Percentiles rank a stretch among this genome's conserved stretches.
phyloP scores from a whole-genome alignment of 2,329 filamentous ascomycete species.

The Aspergillus sp. region DNA sequence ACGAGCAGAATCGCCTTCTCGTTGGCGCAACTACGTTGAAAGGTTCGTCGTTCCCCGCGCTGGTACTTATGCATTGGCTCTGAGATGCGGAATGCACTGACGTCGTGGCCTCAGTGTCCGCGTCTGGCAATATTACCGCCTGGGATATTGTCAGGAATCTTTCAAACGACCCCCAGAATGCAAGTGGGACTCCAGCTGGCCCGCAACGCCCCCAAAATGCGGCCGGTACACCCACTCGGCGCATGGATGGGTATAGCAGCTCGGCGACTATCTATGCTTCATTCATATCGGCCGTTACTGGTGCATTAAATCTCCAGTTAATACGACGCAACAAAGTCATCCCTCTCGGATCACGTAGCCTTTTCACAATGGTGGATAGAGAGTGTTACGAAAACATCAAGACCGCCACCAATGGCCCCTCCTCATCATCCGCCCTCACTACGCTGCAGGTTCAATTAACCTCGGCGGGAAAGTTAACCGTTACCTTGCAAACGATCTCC shows the following conservation, averaged over 20 bases:
- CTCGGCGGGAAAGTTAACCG: slow-evolving; percentile 34
- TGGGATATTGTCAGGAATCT: slow-evolving; percentile 38
- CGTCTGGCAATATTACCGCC: slow-evolving; percentile 35
- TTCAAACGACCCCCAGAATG: slow-evolving; percentile 28
- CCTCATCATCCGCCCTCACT: slow-evolving; percentile 32
- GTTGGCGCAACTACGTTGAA: slow-evolving; percentile 34
- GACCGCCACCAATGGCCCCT: slow-evolving; percentile 25
- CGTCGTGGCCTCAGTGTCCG: slow-evolving; percentile 27
- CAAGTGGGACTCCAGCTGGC: slow-evolving; percentile 18
- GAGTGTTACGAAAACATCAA: slow-evolving; percentile 30
- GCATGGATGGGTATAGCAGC: slow-evolving; percentile 31
- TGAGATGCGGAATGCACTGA: slow-evolving; percentile 1
- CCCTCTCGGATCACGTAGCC: slow-evolving; percentile 41
- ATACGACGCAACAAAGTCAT: slow-evolving; percentile 36
- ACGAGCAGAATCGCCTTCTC: slow-evolving; percentile 29
- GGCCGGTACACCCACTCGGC: slow-evolving; percentile 22
- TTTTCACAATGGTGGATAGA: slow-evolving; percentile 37
- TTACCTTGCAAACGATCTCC: slow-evolving; percentile 36
- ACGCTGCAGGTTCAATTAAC: slow-evolving; percentile 40
- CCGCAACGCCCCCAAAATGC: slow-evolving; percentile 25
- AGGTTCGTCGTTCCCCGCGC: slow-evolving; percentile 21
- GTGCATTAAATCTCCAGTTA: slow-evolving; percentile 37
- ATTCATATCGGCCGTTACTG: slow-evolving; percentile 41
- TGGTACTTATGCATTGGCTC: not conserved
- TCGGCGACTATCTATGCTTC: slow-evolving; percentile 39